phyloP scores from a whole-genome alignment of 768 basidiomycete genomes.

The Postia placenta region DNA sequence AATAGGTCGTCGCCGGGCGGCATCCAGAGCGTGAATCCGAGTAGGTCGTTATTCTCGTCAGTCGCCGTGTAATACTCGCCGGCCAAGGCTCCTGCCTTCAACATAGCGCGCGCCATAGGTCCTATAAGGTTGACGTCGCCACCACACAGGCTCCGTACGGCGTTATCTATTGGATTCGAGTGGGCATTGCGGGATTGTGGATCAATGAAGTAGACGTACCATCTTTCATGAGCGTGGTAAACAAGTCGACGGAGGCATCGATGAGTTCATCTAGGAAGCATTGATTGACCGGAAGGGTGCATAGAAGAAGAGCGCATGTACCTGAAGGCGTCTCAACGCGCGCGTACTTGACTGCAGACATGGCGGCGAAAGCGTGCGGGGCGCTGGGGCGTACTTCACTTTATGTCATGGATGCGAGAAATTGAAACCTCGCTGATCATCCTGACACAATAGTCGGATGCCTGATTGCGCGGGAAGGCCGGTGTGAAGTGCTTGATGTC shows the following conservation, averaged over 20 bases:
- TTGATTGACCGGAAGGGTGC: background rate
- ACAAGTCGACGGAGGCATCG: conserved; percentile 8
- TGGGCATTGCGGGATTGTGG: no score
- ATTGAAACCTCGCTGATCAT: no score
- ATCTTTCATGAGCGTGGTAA: conserved; percentile 13
- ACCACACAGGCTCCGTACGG: conserved; percentile 10
- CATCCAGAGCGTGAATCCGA: conserved; percentile 11
- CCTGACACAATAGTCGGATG: no score
- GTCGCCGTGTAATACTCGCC: conserved; percentile 15
- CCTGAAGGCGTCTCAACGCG: conserved; percentile 6
- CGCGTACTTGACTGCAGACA: conserved; percentile 1
- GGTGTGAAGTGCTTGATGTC: no score
- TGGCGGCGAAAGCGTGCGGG: background rate
- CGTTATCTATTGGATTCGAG: conserved; percentile 2
- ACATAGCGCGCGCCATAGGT: conserved; percentile 11
- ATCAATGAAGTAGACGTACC: conserved; percentile 3
- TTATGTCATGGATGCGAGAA: no score
- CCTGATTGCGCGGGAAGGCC: no score
- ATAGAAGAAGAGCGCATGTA: background rate
- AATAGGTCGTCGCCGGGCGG: conserved; percentile 11
- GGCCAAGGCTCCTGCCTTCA: conserved; percentile 11
- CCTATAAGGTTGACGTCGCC: conserved; percentile 10
- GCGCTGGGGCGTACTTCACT: background rate
- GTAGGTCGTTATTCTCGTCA: conserved; percentile 10
- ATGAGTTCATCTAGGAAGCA: conserved; percentile 2